Evolutionary conservation across 179 eudicot species (phyloP).

Genomic region (Beta macrorhiza): DNA sequence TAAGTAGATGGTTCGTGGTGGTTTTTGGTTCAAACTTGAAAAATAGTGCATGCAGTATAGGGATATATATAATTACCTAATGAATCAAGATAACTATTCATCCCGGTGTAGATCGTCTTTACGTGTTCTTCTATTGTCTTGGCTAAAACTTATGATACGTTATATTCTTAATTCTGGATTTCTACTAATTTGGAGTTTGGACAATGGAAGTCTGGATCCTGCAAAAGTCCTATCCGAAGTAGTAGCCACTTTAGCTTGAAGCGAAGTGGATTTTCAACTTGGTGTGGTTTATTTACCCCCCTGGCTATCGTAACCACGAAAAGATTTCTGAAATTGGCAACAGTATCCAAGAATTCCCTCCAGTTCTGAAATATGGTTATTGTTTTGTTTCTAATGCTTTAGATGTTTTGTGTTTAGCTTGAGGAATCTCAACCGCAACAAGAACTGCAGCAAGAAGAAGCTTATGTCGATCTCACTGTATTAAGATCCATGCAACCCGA

Average conservation of each 20-base stretch:
- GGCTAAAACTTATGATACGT: not conserved
- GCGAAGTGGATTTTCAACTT: not conserved
- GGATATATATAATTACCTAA: too few relatives aligned
- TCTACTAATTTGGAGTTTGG: not conserved
- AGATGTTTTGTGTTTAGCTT: slow-evolving; percentile 19
- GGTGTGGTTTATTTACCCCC: not conserved
- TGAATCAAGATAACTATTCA: too few relatives aligned
- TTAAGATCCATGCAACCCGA: not conserved
- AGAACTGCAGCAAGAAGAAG: slow-evolving; percentile 7
- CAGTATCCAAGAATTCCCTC: not conserved
- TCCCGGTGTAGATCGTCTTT: too few relatives aligned
- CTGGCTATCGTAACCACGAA: not conserved
- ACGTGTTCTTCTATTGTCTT: too few relatives aligned
- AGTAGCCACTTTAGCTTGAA: not conserved
- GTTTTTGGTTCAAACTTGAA: too few relatives aligned
- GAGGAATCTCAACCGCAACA: slow-evolving; percentile 9
- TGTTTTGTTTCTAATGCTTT: not conserved
- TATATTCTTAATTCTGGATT: not conserved
- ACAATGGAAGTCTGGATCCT: not conserved
- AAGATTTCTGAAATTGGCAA: not conserved
- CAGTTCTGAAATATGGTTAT: not conserved
- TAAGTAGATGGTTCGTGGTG: too few relatives aligned
- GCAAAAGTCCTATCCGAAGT: not conserved
- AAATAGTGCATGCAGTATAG: too few relatives aligned
- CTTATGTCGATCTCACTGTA: slow-evolving; percentile 9